Conservation (phyloP, 2,329 filamentous ascomycete species). For the Sporothrix humicola region DNA sequence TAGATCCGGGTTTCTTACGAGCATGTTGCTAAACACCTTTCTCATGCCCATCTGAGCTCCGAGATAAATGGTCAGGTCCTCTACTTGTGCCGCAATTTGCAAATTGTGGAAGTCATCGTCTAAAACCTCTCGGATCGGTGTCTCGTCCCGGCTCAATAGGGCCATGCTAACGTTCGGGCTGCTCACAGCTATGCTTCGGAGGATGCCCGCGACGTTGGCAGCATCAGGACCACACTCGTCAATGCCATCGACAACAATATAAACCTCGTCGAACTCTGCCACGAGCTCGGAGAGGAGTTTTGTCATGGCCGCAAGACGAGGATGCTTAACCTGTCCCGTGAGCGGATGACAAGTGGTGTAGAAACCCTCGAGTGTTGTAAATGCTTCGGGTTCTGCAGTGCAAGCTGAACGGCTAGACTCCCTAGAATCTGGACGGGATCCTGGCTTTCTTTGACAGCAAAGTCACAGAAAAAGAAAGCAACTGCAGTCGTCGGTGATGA, state of each 20-base stretch:
- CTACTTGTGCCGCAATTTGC: neutral
- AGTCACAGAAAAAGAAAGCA: neutral
- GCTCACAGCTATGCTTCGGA: neutral
- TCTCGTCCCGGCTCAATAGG: neutral
- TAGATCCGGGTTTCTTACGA: neutral
- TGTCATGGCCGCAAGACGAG: neutral
- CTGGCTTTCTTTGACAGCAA: neutral
- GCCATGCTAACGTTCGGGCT: neutral
- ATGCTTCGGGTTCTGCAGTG: neutral
- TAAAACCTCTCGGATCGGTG: neutral
- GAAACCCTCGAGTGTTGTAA: neutral
- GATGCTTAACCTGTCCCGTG: neutral
- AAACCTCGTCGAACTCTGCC: neutral
- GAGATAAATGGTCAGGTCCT: neutral
- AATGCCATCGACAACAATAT: neutral
- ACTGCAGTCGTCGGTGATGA: neutral
- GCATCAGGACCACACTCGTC: neutral
- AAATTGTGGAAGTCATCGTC: neutral
- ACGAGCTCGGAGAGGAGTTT: neutral
- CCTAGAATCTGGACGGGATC: neutral
- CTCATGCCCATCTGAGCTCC: neutral
- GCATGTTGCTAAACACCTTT: neutral
- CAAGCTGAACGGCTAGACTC: neutral
- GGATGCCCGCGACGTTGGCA: neutral
- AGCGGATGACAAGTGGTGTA: neutral